Conservation (phyloP, 2,329 filamentous ascomycete species). For the Ascochyta viciae-villosae region DNA sequence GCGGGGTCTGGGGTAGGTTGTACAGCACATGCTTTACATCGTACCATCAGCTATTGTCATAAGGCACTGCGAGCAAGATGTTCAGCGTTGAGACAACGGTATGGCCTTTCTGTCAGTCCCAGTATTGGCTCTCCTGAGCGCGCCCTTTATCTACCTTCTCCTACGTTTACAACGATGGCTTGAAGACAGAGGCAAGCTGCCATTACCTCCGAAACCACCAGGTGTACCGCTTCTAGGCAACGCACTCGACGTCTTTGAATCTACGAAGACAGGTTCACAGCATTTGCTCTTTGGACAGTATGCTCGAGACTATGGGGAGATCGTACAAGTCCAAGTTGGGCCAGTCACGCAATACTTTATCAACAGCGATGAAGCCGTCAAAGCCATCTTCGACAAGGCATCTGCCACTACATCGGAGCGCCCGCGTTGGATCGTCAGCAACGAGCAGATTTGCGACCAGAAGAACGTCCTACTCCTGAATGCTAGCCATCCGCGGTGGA, state of each 20-base stretch:
- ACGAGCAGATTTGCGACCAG: constrained; percentile 18
- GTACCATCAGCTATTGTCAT: too few relatives aligned
- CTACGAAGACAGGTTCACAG: constrained; percentile 4
- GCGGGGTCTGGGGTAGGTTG: too few relatives aligned
- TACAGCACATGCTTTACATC: too few relatives aligned
- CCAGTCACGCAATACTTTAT: constrained; percentile 33
- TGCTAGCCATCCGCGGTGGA: constrained; percentile 14
- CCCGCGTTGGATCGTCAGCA: constrained; percentile 29
- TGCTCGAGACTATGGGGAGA: constrained; percentile 8
- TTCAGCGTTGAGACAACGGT: not conserved
- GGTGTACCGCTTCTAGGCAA: constrained; percentile 14
- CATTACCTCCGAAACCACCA: constrained; percentile 7
- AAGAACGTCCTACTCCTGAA: constrained; percentile 12
- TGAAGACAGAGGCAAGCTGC: constrained; percentile 3
- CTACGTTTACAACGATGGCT: constrained; percentile 1
- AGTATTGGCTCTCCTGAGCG: not conserved
- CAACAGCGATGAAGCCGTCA: constrained; percentile 50
- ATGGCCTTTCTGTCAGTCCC: not conserved
- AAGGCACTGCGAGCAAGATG: too few relatives aligned
- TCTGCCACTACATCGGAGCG: constrained; percentile 43
- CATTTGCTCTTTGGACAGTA: constrained; percentile 11
- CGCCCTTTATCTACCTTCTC: not conserved
- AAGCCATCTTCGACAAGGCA: constrained; percentile 51
- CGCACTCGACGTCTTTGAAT: constrained; percentile 6
- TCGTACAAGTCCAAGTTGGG: constrained; percentile 12